Evolutionary conservation across 306 rosid genomes (phyloP), one percentile per base, ranked within the genome.

Genomic region (Gynostemma pentaphyllum): DNA sequence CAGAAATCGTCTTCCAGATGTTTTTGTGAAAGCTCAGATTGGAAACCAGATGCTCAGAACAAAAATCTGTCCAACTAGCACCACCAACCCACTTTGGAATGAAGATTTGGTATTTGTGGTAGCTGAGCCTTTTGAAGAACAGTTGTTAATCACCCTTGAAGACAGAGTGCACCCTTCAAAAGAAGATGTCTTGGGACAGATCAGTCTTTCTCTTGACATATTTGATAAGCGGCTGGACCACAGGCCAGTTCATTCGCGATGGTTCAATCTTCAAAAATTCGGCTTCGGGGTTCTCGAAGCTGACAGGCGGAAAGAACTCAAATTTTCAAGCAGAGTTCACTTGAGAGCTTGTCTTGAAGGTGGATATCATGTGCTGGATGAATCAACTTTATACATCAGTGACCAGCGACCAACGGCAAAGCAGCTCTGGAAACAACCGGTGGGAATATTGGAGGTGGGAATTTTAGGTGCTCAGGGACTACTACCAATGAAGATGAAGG

Each of bases 121-220:
- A 22, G 96, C 96, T 12, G 99, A 92, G 70, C 96, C 99, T 5
- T 92, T 92, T 65, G 99, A 92, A 72, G 99, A 92, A 68, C 89
- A 86, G 4, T 41, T 92, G 68, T 45, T 64, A 13, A 68, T 92
- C 14, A 82, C 88, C 0, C 77, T 88, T 70, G 99, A 92, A 78
- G 95, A 92, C 67, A 82, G 76, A 0, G 67, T 92, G 53, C 87
- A 86, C 51, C 81, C 90, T 65, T 66, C 87, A 0, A 88, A 78
- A 63, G 99, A 92, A 6, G 99, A 88, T 36, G 80, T 84, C 23
- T 71, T 92, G 36, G 99, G 99, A 45, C 87, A 76, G 70, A 79
- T 88, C 72, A 72, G 47, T 71, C 66, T 88, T 19, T 90, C 96
- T 18, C 69, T 88, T 36, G 88, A 84, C 48, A 69, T 61, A 23